Evolutionary conservation across 805 yeast genomes (phyloP).

Genomic region (Yarrowia yakushimensis): DNA sequence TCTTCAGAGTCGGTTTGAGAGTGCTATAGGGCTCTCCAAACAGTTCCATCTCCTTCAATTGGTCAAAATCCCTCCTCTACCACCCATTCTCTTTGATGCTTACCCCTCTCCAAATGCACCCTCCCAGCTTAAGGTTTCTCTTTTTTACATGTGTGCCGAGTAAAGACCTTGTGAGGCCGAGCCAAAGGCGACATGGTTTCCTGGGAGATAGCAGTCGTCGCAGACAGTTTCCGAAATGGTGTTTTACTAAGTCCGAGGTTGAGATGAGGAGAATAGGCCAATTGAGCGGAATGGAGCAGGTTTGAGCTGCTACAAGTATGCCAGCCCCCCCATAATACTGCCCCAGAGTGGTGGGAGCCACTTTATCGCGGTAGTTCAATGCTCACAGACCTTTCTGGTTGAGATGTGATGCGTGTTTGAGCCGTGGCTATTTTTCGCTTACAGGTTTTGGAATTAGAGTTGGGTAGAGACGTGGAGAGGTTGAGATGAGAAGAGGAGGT

Average conservation of each 20-base stretch:
- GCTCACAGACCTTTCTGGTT: neutral
- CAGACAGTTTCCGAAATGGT: constrained; percentile 18
- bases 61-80: neutral
- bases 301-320: neutral
- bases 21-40: neutral
- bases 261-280: neutral
- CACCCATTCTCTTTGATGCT: neutral
- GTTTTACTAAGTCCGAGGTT: neutral
- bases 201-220: constrained; percentile 16
- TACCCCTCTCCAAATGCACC: constrained; percentile 20
- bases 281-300: neutral
- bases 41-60: neutral
- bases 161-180: constrained; percentile 17
- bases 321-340: neutral
- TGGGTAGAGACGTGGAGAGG: neutral
- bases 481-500: neutral
- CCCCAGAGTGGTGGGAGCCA: neutral
- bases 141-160: constrained; percentile 20
- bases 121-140: neutral
- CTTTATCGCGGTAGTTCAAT: too few species aligned
- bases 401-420: neutral
- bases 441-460: neutral
- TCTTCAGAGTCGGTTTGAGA: neutral
- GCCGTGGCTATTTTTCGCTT: constrained; percentile 14
- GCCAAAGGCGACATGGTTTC: constrained; percentile 9